These are phyloP conservation scores for Phyllostachys edulis DNA, from an alignment of 176 grass and related monocot genomes.

Conservation along the genomic window DNA sequence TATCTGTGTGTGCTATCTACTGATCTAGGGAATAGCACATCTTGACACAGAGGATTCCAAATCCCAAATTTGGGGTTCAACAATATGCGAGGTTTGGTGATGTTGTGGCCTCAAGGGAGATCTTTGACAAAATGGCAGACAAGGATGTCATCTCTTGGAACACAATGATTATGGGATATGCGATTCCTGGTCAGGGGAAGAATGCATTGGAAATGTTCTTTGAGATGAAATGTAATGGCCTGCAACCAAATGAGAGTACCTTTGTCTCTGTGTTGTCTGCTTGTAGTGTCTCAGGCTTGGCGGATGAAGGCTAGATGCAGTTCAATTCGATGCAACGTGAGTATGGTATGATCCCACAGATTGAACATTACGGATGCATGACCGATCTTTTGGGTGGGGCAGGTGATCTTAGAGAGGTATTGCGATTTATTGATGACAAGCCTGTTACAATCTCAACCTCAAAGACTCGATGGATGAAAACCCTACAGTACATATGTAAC, in stretches of 20 bases:
- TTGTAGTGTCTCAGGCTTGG: conserved; percentile 74
- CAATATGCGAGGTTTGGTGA: conserved; percentile 75
- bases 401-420: conserved; percentile 53
- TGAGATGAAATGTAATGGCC: conserved; percentile 57
- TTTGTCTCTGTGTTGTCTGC: conserved; percentile 85
- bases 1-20: no score
- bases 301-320: conserved; percentile 63
- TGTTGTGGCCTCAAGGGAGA: conserved; percentile 53
- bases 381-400: conserved; percentile 70
- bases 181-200: conserved; percentile 70
- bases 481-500: no score
- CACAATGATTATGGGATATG: conserved; percentile 80
- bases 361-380: conserved; percentile 92
- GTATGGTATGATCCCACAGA: conserved; percentile 62
- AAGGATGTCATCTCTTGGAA: conserved; percentile 86
- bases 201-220: conserved; percentile 60
- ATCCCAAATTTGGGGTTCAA: no score
- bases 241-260: conserved; percentile 65
- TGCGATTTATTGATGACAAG: conserved; percentile 78
- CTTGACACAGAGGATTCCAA: no score
- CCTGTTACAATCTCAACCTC: no score
- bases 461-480: no score
- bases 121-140: conserved; percentile 56
- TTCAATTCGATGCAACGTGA: conserved; percentile 78
- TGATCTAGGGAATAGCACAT: no score